Percentiles rank a stretch among this genome's conserved stretches.
Conservation (phyloP, 176 grass and related monocot genomes). For the Ensete glaucum region DNA sequence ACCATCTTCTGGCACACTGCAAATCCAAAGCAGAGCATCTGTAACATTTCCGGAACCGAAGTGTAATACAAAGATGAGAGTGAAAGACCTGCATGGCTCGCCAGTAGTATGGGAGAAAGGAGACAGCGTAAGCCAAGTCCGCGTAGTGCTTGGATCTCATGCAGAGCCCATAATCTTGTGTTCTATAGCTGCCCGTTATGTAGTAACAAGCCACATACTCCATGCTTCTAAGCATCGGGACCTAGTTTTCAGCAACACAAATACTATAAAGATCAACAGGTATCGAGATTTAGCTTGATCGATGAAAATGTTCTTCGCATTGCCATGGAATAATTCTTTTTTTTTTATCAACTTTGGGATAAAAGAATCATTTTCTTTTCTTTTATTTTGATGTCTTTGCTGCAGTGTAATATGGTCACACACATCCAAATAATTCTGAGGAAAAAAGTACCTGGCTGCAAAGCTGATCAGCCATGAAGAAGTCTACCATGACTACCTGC, state of each 20-base stretch:
- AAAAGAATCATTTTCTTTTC: too few species aligned
- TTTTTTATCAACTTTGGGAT: too few species aligned
- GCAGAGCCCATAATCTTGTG: conserved; percentile 94
- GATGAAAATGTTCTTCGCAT: too few species aligned
- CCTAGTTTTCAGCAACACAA: conserved; percentile 31
- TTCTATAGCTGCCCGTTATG: conserved; percentile 86
- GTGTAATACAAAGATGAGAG: neutral
- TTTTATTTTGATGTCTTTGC: too few species aligned
- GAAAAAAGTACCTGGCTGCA: conserved; percentile 61
- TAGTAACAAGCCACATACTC: conserved; percentile 94
- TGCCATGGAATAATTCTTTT: too few species aligned
- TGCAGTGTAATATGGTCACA: neutral
- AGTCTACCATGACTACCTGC: conserved; percentile 98
- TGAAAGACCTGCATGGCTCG: conserved; percentile 84
- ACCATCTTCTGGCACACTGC: conserved; percentile 98
- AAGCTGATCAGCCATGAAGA: conserved; percentile 99
- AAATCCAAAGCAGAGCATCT: neutral
- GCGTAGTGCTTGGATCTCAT: conserved; percentile 85
- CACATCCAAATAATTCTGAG: neutral
- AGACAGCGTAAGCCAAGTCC: conserved; percentile 88
- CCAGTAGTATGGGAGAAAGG: conserved; percentile 97
- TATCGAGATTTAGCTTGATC: too few species aligned
- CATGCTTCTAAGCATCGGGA: conserved; percentile 85
- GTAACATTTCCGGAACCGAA: neutral
- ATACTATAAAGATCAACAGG: too few species aligned